Evolutionary conservation across 257 asterid species (phyloP).

Genomic region (Solanum chilense): DNA sequence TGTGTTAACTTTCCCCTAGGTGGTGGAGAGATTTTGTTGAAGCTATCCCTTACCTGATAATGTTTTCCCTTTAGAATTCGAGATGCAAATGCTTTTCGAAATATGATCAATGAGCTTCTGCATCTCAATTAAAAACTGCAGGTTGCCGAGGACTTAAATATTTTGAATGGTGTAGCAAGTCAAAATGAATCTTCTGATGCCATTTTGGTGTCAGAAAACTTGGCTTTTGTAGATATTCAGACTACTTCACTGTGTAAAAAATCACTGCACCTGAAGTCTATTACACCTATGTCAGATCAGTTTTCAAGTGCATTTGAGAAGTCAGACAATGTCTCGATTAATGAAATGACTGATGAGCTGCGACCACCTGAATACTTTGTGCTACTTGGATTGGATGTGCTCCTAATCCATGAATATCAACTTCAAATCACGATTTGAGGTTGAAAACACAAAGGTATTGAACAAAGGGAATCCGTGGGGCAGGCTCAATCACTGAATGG

Average conservation of each 20-base stretch:
- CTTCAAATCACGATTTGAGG: too few species aligned
- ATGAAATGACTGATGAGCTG: conserved; percentile 38
- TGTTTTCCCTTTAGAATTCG: background rate
- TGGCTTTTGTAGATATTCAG: conserved; percentile 16
- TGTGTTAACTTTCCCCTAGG: background rate
- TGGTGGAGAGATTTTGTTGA: background rate
- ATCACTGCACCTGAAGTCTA: conserved; percentile 3
- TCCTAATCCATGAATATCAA: too few species aligned
- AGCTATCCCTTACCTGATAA: background rate
- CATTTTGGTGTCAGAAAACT: conserved; percentile 13
- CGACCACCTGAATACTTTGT: background rate
- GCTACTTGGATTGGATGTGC: too few species aligned
- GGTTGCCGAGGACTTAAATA: conserved; percentile 22
- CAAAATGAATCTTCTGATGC: conserved; percentile 19
- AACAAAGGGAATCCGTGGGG: too few species aligned
- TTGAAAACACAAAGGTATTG: too few species aligned
- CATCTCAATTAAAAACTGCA: conserved; percentile 8
- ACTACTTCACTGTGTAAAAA: conserved; percentile 10
- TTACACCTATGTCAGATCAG: conserved; percentile 15
- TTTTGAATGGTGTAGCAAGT: conserved; percentile 13
- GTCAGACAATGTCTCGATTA: conserved; percentile 19
- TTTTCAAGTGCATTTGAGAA: conserved; percentile 36
- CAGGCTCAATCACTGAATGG: too few species aligned
- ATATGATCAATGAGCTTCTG: background rate
- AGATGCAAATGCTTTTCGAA: background rate